Evolutionary conservation across 192 early-diverging fungal species (phyloP).

Genomic region (Coemansia sp.): DNA sequence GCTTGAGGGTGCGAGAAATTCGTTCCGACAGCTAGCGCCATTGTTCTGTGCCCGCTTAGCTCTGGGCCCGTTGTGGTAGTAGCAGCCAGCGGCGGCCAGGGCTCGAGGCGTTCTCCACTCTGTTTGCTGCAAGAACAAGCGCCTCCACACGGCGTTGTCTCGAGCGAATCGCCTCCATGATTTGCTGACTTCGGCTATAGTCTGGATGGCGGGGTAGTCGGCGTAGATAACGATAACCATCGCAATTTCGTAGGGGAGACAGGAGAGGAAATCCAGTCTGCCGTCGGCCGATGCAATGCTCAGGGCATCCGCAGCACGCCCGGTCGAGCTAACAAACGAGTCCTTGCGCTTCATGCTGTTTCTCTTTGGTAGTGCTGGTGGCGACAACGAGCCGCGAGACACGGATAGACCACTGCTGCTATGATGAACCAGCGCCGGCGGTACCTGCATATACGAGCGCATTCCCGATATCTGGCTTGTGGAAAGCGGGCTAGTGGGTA

Average conservation of each 20-base stretch:
- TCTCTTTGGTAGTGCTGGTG: slow-evolving; percentile 3
- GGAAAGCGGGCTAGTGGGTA: slow-evolving; percentile 36
- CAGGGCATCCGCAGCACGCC: background rate
- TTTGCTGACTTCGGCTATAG: slow-evolving; percentile 61
- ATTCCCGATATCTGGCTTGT: slow-evolving; percentile 18
- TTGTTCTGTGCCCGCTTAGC: background rate
- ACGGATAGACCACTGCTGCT: slow-evolving; percentile 12
- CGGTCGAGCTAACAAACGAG: slow-evolving; percentile 38
- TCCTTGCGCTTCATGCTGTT: slow-evolving; percentile 44
- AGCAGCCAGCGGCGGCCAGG: slow-evolving; percentile 18
- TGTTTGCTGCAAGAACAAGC: slow-evolving; percentile 57
- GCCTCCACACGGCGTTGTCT: slow-evolving; percentile 76
- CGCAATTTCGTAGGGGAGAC: slow-evolving; percentile 73
- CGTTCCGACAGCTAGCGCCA: background rate
- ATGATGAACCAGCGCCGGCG: background rate
- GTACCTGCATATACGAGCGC: slow-evolving; percentile 27
- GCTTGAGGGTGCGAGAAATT: background rate
- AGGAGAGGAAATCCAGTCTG: slow-evolving; percentile 58
- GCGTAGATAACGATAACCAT: slow-evolving; percentile 63
- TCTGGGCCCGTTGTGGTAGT: slow-evolving; percentile 2
- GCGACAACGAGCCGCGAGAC: background rate
- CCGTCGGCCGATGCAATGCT: slow-evolving; percentile 6
- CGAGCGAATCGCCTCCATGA: slow-evolving; percentile 64
- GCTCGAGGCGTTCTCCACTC: slow-evolving; percentile 54
- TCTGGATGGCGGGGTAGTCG: slow-evolving; percentile 61